These are phyloP conservation scores for Fibroporia radiculosa DNA, from an alignment of 768 basidiomycete species.

Conservation along the genomic window DNA sequence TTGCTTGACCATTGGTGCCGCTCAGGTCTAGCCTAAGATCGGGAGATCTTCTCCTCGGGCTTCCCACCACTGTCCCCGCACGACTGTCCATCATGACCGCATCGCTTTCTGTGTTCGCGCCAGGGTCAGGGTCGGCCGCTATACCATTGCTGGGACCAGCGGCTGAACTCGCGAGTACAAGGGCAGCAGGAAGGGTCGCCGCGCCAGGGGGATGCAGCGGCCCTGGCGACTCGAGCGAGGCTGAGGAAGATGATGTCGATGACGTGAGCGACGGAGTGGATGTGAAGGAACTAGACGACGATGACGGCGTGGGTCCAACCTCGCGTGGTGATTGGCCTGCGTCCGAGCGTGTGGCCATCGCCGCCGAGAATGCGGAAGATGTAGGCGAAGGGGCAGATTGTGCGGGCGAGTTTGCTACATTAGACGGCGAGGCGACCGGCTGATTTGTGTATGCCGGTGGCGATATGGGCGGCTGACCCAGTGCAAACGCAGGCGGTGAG, in stretches of 20 bases:
- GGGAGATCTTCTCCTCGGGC: not conserved
- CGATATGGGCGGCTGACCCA: not conserved
- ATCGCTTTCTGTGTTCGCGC: too few species aligned
- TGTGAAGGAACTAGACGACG: slow-evolving; percentile 5
- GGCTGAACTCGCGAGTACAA: too few species aligned
- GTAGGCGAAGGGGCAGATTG: not conserved
- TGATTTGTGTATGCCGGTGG: not conserved
- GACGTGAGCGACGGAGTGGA: slow-evolving; percentile 17
- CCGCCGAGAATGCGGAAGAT: not conserved
- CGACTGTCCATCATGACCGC: too few species aligned
- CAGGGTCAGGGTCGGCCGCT: too few species aligned
- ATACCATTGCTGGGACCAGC: too few species aligned
- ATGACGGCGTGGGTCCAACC: slow-evolving; percentile 6
- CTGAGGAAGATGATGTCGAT: slow-evolving; percentile 10
- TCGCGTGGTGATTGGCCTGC: slow-evolving; percentile 5
- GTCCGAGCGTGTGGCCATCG: not conserved
- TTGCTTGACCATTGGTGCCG: not conserved
- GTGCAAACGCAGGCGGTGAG: not conserved
- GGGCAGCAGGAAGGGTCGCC: not conserved
- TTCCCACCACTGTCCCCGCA: too few species aligned
- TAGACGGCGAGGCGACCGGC: not conserved
- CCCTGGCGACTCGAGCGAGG: not conserved
- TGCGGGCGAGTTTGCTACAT: not conserved
- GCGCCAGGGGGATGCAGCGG: not conserved
- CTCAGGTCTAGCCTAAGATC: not conserved